A percentile compares a stretch with the other conserved stretches of the same genome.
Conservation (phyloP, 495 filamentous ascomycete genomes). For the Parathielavia hyrcaniae region DNA sequence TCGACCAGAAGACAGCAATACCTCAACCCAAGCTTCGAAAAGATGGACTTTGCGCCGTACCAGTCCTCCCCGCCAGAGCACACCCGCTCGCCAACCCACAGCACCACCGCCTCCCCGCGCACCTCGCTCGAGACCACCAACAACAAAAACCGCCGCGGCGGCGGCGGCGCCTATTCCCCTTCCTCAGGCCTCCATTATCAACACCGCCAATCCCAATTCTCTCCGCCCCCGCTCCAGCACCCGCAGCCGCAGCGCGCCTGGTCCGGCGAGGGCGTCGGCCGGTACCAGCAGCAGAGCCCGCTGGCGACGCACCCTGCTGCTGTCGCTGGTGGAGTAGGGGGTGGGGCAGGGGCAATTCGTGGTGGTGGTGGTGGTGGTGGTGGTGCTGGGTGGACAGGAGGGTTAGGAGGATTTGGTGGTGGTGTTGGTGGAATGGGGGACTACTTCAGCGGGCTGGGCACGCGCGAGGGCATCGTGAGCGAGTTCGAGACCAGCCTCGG, state of each 20-base stretch:
- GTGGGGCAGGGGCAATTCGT: background rate
- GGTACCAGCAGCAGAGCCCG: conserved; percentile 24
- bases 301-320: background rate
- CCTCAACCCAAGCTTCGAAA: no score
- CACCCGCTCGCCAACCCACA: conserved; percentile 57
- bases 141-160: conserved; percentile 28
- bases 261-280: conserved; percentile 29
- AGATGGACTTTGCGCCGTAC: conserved; percentile 94
- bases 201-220: conserved; percentile 33
- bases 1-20: background rate
- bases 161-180: conserved; percentile 44
- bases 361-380: background rate
- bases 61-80: conserved; percentile 79
- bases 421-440: conserved; percentile 25
- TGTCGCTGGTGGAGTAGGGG: background rate
- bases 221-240: conserved; percentile 45
- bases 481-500: conserved; percentile 68
- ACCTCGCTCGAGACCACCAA: conserved; percentile 37
- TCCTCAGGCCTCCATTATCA: conserved; percentile 27
- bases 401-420: background rate
- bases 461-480: conserved; percentile 37
- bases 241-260: conserved; percentile 48
- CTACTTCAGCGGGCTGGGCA: conserved; percentile 32
- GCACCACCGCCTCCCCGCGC: conserved; percentile 46
- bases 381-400: background rate